Base-by-base conservation (phyloP, 2,329 filamentous ascomycete species). In the Penicillium occitanis region DNA sequence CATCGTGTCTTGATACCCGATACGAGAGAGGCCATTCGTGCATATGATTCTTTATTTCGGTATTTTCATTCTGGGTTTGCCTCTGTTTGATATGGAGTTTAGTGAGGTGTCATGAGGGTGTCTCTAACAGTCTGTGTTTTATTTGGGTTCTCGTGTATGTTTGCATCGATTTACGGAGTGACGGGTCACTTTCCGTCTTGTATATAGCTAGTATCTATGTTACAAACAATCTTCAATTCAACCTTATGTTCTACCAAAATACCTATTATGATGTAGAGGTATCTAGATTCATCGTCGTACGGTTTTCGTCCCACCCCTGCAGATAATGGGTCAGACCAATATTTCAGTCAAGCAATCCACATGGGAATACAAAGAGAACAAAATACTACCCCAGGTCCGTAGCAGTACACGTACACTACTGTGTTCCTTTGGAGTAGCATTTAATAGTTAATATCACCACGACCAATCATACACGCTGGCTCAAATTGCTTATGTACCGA, bases 1-100 rank as follows among this genome's bases (percentile, higher is more conserved):
- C 57, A 61, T 63, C 46, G 60, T 63, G 65, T 50, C 64, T 62
- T 66, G 61, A 66, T 66, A 66, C 65, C 65, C 65, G 44, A 63
- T 59, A 63, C 60, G 50, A 66, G 53, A 66, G 65, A 63, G 51
- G 42, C 55, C 40, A 51, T 51, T 40, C 65, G 53, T 63, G 42
- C 55, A 44, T 53, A 4, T 66, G 50, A 30, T 33, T 63, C 25
- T 42, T 28, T 57, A 17, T 42, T 42, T 53, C 33, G 17, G 37
- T n/a, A 13, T 48, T 33, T 33, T 63, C 22, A 8, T 42, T 60
- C 33, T 46, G 37, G 19, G 37, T 46, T 46, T 46, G 11, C 53
- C 5, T 57, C n/a, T 57, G n/a, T 40, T 40, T 14, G 17, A 35
- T 33, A 33, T 33, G 59, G 59, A 37, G 44, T 50, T 37, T 17